These are phyloP conservation scores for Arachis hypogaea DNA, from an alignment of 306 rosid genomes.

Conservation along the genomic window DNA sequence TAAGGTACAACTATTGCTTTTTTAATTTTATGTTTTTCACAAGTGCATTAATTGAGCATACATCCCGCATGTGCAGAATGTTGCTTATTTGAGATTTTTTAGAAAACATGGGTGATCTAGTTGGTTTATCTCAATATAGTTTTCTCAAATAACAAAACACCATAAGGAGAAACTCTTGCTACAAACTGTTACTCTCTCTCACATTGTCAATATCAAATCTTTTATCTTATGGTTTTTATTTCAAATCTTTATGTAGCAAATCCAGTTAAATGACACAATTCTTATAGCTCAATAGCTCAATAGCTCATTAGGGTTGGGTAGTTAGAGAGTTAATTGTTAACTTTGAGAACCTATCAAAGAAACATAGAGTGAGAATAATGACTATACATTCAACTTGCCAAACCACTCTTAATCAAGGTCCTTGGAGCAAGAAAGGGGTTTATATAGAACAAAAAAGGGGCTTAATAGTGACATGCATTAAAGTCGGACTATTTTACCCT, in stretches of 20 bases:
- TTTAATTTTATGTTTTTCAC: constrained; percentile 25
- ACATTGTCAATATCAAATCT: constrained; percentile 3
- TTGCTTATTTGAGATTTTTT: constrained; percentile 14
- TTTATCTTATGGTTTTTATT: constrained; percentile 5
- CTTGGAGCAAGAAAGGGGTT: not conserved
- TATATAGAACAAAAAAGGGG: not conserved
- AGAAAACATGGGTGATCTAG: not conserved
- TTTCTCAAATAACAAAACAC: constrained; percentile 1
- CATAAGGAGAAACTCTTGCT: not conserved
- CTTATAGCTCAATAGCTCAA: not conserved
- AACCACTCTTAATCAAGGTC: not conserved
- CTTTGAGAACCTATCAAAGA: not conserved
- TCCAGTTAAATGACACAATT: constrained; percentile 25
- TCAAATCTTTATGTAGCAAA: not conserved
- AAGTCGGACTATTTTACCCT: not conserved
- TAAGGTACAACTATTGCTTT: constrained; percentile 50
- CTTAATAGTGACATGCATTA: not conserved
- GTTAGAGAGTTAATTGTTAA: not conserved
- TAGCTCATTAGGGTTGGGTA: not conserved
- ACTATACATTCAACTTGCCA: not conserved
- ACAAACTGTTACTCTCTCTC: not conserved
- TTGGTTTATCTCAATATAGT: constrained; percentile 8
- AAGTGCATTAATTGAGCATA: constrained; percentile 6
- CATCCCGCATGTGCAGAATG: constrained; percentile 11
- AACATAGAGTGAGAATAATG: not conserved